phyloP scores from a whole-genome alignment of 2,329 filamentous ascomycete genomes.

The Helotiales sp. region DNA sequence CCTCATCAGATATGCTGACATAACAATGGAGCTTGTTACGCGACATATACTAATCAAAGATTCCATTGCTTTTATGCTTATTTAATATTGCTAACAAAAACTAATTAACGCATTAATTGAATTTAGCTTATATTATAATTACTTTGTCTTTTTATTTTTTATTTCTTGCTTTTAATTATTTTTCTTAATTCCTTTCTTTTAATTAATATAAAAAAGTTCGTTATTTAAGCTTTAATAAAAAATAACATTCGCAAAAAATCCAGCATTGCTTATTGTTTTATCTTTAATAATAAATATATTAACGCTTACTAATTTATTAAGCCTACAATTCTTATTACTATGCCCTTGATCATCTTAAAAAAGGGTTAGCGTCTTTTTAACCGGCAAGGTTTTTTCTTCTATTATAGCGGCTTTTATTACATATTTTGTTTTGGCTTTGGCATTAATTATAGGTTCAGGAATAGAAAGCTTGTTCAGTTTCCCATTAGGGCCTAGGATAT shows the following conservation, averaged over 20 bases:
- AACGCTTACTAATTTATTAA: not conserved
- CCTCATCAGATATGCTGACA: too few relatives aligned
- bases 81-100: too few relatives aligned
- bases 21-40: too few relatives aligned
- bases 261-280: conserved; percentile 11
- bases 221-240: conserved; percentile 9
- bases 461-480: not conserved
- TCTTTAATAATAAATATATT: not conserved
- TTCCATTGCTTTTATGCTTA: too few relatives aligned
- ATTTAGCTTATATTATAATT: too few relatives aligned
- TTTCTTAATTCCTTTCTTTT: not conserved
- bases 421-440: conserved; percentile 10
- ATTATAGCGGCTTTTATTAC: conserved; percentile 13
- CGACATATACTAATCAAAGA: too few relatives aligned
- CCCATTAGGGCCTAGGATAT: conserved; percentile 14
- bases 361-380: not conserved
- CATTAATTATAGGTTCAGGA: not conserved
- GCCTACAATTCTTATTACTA: too few relatives aligned
- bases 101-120: too few relatives aligned
- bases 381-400: not conserved
- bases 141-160: too few relatives aligned
- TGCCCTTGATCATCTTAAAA: not conserved
- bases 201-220: not conserved
- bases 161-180: too few relatives aligned
- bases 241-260: not conserved